Evolutionary conservation across 78 protist species (phyloP), one percentile per base, ranked within the genome.

Genomic region (Chrysochromulina tobinii): DNA sequence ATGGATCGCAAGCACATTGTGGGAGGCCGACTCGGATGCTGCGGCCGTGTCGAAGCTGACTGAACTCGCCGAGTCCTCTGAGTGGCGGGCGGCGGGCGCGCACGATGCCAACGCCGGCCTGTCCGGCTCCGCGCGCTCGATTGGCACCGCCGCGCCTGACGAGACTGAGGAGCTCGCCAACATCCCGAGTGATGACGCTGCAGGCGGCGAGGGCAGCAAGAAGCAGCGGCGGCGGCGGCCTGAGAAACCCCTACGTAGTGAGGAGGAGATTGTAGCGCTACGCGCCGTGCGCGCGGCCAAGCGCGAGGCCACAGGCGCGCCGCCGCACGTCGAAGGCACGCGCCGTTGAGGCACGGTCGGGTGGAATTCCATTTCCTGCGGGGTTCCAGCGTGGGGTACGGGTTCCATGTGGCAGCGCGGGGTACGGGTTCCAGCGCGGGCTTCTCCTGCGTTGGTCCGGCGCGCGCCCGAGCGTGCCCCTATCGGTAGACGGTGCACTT

Each of bases 311-410:
- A 11, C 59, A 0, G 79, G 83, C 21, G 53, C 69, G 50, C 51
- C 89, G 20, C 57, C 89, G 75, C 89, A 91, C 94, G 48, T 83
- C 57, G 64, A 66, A 2, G 90, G 72, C 57, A 38, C 12, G 7
- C 64, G 64, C 23, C 7, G 12, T 7, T 59, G 64, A 59, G 64
- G 64, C 7, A 59, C 38, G 38, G 38, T 38, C 38, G 38, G 38
- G 38, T 38, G 38, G 38, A 38, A 38, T 38, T 38, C 38, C 38
- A 38, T 38, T 38, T 38, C 38, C 38, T 38, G 38, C 38, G 38
- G 38, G 38, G 38, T 38, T 38, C 38, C 38, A 38, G 38, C 38
- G 38, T 38, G 38, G 38, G 38, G 38, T 38, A 38, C 38, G 38
- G 38, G 38, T 38, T 38, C 38, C 38, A 38, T 38, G 38, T 38